Evolutionary conservation across 352 stramenopile species (phyloP), one percentile per base, ranked within the genome.

Genomic region (Phytophthora sp.): DNA sequence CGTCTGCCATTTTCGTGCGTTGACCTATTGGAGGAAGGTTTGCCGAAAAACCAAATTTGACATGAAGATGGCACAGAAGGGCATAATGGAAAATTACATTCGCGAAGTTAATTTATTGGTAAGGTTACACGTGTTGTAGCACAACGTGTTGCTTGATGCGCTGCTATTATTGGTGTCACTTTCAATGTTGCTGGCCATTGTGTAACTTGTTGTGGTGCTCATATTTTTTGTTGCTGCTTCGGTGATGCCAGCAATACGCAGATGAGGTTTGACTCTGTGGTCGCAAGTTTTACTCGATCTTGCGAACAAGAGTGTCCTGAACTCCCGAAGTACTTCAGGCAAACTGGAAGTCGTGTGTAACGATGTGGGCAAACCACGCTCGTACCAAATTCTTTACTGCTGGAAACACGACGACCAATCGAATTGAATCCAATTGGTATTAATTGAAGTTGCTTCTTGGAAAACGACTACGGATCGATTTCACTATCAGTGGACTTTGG

Each of bases 371-470:
- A 16, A 66, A 51, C 30, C 16, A 46, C 23, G n/a, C 13, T 2
- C 8, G 58, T 7, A 16, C 16, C 2, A 31, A 52, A 26, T 39
- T 24, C 12, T 66, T 54, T 23, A 44, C 38, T 15, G 36, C 57
- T 21, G 47, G 38, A 7, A 66, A 59, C 27, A 55, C 47, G 0
- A 65, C 36, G 6, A 47, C 35, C 0, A 65, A 52, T 21, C 46
- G 57, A 4, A 33, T 53, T 8, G 47, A 66, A 20, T 52, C 35
- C 11, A 66, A 66, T 24, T 66, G 57, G 57, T 53, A 49, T n/a
- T 29, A 46, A 4, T 3, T 59, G 2, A 66, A 66, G n/a, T 13
- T 54, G 15, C 33, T 56, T 16, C n/a, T 63, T 0, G 56, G 57
- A 15, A 50, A 51, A n/a, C 7, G 36, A 23, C 16, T 46, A 46